A percentile compares a stretch with the other conserved stretches of the same genome.
Conservation (phyloP, 768 basidiomycete genomes). For the Ramaria sp. region DNA sequence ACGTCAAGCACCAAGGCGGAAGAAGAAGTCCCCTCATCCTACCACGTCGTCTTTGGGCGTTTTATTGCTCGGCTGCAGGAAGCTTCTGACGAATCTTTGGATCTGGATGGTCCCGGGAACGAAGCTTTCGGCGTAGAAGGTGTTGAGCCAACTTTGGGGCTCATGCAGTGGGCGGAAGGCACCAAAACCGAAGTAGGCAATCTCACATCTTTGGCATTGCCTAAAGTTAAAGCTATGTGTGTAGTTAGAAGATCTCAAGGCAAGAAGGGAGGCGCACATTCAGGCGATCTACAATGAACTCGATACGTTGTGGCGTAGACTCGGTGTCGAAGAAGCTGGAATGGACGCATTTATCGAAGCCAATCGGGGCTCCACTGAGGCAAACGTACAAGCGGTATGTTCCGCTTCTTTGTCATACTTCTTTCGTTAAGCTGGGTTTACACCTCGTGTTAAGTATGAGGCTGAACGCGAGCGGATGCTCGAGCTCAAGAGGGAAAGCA, state of each 20-base stretch:
- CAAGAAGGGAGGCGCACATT: slow-evolving; percentile 68
- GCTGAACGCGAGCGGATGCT: slow-evolving; percentile 86
- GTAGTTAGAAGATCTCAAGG: slow-evolving; percentile 60
- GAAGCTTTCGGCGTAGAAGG: slow-evolving; percentile 50
- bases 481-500: slow-evolving; percentile 76
- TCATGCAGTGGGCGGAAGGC: slow-evolving; percentile 62
- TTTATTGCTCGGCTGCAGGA: slow-evolving; percentile 58
- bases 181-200: slow-evolving; percentile 31
- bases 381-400: slow-evolving; percentile 50
- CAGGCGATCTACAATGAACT: slow-evolving; percentile 92
- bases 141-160: slow-evolving; percentile 65
- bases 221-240: too few species aligned
- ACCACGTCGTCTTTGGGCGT: slow-evolving; percentile 47
- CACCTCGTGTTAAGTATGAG: slow-evolving; percentile 43
- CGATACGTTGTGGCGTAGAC: slow-evolving; percentile 79
- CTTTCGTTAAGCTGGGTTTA: background rate
- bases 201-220: background rate
- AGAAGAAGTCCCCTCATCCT: slow-evolving; percentile 23
- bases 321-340: slow-evolving; percentile 68
- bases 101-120: slow-evolving; percentile 20
- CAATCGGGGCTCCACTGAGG: slow-evolving; percentile 71
- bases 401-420: background rate
- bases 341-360: slow-evolving; percentile 91
- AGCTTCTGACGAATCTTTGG: slow-evolving; percentile 38
- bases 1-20: background rate